Base-by-base conservation (phyloP, 805 yeast genomes). In the Saccharomycopsis schoenii region DNA sequence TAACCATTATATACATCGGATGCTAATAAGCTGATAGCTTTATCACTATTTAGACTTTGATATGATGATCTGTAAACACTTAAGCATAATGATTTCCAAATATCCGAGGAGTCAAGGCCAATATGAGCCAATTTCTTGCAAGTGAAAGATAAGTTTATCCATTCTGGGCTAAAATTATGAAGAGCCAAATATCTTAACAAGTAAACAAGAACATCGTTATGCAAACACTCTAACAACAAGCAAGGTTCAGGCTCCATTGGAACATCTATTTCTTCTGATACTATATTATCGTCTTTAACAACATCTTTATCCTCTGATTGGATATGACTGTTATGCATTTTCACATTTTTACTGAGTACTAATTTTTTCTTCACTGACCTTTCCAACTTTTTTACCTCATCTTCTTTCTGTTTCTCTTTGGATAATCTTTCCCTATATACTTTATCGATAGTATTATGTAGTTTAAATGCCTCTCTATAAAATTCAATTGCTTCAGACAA, bases 401-500 rank as follows among this genome's bases (percentile, higher is more conserved):
- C 56, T 15, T 39, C 47, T 39, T 55, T 34, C 58, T 55, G 58
- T 19, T 55, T 55, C 43, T 55, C 40, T 10, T 52, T 34, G 25
- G 43, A 41, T 4, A 43, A 29, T 19, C 29, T 56, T 64, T 81
- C 78, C 58, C 96, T 76, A 70, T 89, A 89, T 24, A 81, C 71
- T 56, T 80, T 73, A 68, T 91, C 97, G 4, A 91, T 91, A 60
- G 78, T 78, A 14, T 72, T 76, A 65, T 80, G 69, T 4, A 83
- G 71, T 66, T 80, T 83, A 70, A 84, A 80, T 1, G 97, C 96
- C 64, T 79, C 77, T 64, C 96, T 76, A 71, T 91, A 91, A 65
- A 74, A 79, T 57, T 76, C 80, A 34, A 89, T 83, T 1, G 97
- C 97, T 67, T 90, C 96, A n/a, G 88, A 79, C 82, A 90, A 78